phyloP scores from a whole-genome alignment of 2,329 filamentous ascomycete genomes.

The Aspergillus sp. region DNA sequence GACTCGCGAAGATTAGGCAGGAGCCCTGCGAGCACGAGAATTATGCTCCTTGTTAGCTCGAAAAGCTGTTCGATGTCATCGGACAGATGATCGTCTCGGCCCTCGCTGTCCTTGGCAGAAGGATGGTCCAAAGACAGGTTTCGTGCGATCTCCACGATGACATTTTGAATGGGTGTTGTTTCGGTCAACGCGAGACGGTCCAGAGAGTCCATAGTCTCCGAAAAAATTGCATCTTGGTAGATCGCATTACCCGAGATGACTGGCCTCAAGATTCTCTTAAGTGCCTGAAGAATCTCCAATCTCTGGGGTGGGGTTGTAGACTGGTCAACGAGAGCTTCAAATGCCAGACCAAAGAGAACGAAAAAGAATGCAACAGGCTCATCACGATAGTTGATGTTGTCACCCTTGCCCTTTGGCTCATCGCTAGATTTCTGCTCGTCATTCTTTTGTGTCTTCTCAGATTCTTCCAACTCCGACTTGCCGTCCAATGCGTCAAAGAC shows the following conservation, averaged over 20 bases:
- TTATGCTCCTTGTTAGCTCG: conserved; percentile 93
- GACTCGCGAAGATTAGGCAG: conserved; percentile 68
- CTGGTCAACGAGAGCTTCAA: conserved; percentile 88
- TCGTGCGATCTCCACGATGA: conserved; percentile 91
- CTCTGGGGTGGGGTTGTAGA: conserved; percentile 75
- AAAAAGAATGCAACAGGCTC: conserved; percentile 99
- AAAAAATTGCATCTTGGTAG: conserved; percentile 93
- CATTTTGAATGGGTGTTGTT: conserved; percentile 80
- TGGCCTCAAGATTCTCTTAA: conserved; percentile 93
- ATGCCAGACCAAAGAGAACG: conserved; percentile 92
- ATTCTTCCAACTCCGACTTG: conserved; percentile 53
- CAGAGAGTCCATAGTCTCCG: conserved; percentile 93
- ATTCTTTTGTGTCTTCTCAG: conserved; percentile 32
- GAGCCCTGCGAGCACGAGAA: conserved; percentile 83
- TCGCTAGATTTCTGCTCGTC: conserved; percentile 19
- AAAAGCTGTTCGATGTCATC: conserved; percentile 98
- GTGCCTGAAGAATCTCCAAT: conserved; percentile 81
- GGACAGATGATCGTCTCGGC: conserved; percentile 74
- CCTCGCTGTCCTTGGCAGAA: conserved; percentile 71
- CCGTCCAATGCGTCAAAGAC: conserved; percentile 96
- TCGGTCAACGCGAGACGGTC: conserved; percentile 92
- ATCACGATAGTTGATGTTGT: conserved; percentile 95
- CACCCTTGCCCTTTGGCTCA: conserved; percentile 56
- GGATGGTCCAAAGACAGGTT: conserved; percentile 90
- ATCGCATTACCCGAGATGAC: conserved; percentile 95